A percentile compares a stretch with the other conserved stretches of the same genome.
Conservation (phyloP, 106 monocot species). For the Ottelia alismoides region DNA sequence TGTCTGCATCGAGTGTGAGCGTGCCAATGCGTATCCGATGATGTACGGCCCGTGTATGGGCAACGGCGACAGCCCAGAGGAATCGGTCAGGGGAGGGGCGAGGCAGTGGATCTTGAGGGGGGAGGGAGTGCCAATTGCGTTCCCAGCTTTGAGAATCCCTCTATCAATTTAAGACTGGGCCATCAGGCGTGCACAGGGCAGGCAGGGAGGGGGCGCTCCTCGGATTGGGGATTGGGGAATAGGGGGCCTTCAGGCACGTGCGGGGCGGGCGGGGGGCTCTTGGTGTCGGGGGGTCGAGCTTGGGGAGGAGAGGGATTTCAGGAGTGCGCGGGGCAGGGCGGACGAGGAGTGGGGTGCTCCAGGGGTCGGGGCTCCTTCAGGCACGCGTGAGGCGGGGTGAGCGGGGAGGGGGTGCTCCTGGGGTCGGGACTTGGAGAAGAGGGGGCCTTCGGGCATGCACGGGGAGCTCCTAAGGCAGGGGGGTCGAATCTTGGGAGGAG, state of each 20-base stretch:
- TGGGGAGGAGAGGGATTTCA: constrained; percentile 71
- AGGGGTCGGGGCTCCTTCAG: constrained; percentile 90
- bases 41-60: constrained; percentile 53
- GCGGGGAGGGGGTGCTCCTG: constrained; percentile 98
- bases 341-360: constrained; percentile 86
- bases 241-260: constrained; percentile 73
- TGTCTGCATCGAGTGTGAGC: constrained; percentile 62
- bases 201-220: constrained; percentile 53
- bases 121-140: constrained; percentile 77
- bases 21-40: constrained; percentile 73
- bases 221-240: constrained; percentile 79
- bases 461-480: too few relatives aligned
- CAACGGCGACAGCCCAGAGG: constrained; percentile 84
- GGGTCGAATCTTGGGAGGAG: too few relatives aligned
- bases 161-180: constrained; percentile 60
- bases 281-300: constrained; percentile 88
- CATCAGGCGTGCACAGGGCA: too few relatives aligned
- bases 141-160: too few relatives aligned
- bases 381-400: constrained; percentile 91
- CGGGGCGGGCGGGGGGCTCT: constrained; percentile 85
- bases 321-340: constrained; percentile 92
- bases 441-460: too few relatives aligned
- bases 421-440: too few relatives aligned
- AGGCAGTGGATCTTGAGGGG: constrained; percentile 93
- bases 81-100: constrained; percentile 76